These are phyloP conservation scores for Tolypocladium ophioglossoides DNA, from an alignment of 2,329 filamentous ascomycete genomes.

Conservation along the genomic window DNA sequence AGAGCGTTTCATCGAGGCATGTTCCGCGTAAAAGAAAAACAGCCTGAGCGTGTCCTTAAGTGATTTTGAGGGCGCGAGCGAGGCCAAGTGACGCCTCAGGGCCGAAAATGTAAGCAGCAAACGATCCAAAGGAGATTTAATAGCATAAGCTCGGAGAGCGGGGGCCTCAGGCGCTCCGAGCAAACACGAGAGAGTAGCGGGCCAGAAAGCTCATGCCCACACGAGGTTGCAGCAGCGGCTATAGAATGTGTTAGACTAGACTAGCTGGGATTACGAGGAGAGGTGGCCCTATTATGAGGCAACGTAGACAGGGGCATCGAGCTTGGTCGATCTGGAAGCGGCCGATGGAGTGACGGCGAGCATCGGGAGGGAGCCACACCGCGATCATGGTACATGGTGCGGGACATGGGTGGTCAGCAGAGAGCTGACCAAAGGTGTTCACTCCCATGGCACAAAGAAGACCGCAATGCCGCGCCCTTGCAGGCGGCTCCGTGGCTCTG, in stretches of 20 bases:
- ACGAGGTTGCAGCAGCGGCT: background rate
- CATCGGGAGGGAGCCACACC: background rate
- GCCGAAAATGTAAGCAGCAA: background rate
- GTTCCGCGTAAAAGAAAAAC: background rate
- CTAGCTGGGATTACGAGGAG: background rate
- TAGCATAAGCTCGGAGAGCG: background rate
- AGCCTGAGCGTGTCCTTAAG: background rate
- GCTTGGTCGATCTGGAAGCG: background rate
- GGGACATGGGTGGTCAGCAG: background rate
- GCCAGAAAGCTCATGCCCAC: background rate
- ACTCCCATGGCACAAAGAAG: slow-evolving; percentile 3
- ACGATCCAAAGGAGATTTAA: background rate
- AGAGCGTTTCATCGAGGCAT: background rate
- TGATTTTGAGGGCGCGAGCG: background rate
- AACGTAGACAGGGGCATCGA: background rate
- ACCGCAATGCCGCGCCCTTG: background rate
- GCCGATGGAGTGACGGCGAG: background rate
- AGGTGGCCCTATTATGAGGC: background rate
- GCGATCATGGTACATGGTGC: background rate
- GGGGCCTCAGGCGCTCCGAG: background rate
- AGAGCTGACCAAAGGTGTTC: background rate
- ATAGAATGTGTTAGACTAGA: too few relatives aligned
- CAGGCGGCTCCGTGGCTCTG: background rate
- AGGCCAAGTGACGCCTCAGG: background rate
- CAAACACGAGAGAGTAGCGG: background rate